These are phyloP conservation scores for Phytophthora ramorum DNA, from an alignment of 352 stramenopile genomes.

Conservation along the genomic window DNA sequence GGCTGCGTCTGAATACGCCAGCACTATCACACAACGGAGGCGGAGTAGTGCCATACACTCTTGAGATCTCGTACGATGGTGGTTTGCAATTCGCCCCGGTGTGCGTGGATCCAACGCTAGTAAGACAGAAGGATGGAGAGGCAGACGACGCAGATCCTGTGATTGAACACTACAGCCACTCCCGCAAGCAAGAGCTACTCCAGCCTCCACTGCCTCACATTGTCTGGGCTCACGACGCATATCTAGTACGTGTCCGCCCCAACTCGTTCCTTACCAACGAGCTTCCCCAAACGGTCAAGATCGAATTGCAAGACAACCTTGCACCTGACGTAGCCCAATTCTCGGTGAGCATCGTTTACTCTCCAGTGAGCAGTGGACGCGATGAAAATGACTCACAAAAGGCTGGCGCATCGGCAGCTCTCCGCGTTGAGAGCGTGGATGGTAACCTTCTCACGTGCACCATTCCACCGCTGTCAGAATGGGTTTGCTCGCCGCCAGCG, in stretches of 20 bases:
- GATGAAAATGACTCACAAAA: conserved; percentile 13
- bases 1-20: conserved; percentile 40
- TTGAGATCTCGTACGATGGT: conserved; percentile 72
- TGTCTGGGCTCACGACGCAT: conserved; percentile 55
- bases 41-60: conserved; percentile 37
- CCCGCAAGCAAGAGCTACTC: conserved; percentile 5
- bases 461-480: conserved; percentile 50
- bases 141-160: conserved; percentile 7
- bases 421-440: conserved; percentile 38
- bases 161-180: conserved; percentile 7
- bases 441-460: conserved; percentile 40
- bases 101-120: conserved; percentile 24
- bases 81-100: conserved; percentile 54
- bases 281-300: conserved; percentile 45
- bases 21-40: conserved; percentile 21
- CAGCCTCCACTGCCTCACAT: conserved; percentile 27
- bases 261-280: conserved; percentile 61
- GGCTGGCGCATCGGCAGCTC: conserved; percentile 14
- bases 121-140: conserved; percentile 6
- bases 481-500: conserved; percentile 28
- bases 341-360: conserved; percentile 24
- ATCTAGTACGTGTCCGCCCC: conserved; percentile 43
- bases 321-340: conserved; percentile 23
- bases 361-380: neutral
- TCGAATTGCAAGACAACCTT: conserved; percentile 47